Evolutionary conservation across 2,329 filamentous ascomycete genomes (phyloP).

Genomic region (Colletotrichum spinosum): DNA sequence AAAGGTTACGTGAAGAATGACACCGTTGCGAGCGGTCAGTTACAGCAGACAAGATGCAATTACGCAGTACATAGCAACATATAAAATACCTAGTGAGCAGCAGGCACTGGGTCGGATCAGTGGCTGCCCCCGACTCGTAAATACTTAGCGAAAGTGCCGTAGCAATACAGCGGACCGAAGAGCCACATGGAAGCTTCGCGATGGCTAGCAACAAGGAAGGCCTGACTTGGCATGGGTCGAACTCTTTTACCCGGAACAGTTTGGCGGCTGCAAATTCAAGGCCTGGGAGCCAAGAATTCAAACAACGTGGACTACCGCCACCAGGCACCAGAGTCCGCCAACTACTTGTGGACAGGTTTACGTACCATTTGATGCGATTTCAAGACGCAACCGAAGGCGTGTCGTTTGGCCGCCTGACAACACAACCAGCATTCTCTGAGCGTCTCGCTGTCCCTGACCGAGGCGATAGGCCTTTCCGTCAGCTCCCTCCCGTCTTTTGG

Average conservation of each 20-base stretch:
- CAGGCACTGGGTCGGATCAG: too few species aligned
- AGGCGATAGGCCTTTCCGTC: not conserved
- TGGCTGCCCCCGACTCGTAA: too few species aligned
- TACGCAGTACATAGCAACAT: not conserved
- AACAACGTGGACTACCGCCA: not conserved
- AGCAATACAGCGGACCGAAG: not conserved
- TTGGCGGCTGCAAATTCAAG: constrained; percentile 1
- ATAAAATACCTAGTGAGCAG: too few species aligned
- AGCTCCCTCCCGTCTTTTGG: constrained; percentile 8
- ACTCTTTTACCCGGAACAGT: constrained; percentile 12
- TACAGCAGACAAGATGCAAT: not conserved
- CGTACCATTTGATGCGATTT: not conserved
- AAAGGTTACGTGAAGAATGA: constrained; percentile 32
- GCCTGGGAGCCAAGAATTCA: not conserved
- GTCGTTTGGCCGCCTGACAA: too few species aligned
- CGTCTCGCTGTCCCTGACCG: not conserved
- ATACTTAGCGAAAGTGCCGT: not conserved
- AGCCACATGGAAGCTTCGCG: constrained; percentile 24
- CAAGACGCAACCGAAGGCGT: too few species aligned
- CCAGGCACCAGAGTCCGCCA: not conserved
- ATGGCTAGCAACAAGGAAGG: not conserved
- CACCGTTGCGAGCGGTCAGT: constrained; percentile 21
- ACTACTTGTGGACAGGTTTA: not conserved
- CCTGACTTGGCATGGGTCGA: constrained; percentile 8
- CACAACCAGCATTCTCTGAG: too few species aligned